Conservation (phyloP, 768 basidiomycete species). For the Leccinellum rugosiceps region DNA sequence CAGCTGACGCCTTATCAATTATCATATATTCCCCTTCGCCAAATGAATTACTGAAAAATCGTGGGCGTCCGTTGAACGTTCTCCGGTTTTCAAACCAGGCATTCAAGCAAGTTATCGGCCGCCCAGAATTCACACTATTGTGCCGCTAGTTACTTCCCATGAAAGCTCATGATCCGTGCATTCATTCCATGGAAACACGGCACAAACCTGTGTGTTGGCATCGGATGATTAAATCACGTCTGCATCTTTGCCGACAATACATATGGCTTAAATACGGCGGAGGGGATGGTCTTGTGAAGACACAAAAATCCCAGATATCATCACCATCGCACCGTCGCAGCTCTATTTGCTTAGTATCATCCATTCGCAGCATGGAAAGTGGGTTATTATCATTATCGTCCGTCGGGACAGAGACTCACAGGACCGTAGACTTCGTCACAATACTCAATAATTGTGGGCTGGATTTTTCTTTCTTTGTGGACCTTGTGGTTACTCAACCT, state of each 20-base stretch:
- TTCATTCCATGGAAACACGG: background rate
- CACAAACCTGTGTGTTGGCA: constrained; percentile 2
- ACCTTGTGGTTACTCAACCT: background rate
- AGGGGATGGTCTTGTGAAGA: background rate
- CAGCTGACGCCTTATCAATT: background rate
- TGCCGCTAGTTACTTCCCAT: background rate
- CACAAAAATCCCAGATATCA: background rate
- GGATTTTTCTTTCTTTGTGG: background rate
- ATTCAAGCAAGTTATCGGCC: constrained; percentile 15
- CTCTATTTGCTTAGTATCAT: background rate
- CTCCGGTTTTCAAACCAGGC: constrained; percentile 22
- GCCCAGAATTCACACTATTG: background rate
- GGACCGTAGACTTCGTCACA: constrained; percentile 28
- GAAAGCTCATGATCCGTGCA: constrained; percentile 1
- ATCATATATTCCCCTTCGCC: background rate
- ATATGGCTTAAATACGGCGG: constrained; percentile 25
- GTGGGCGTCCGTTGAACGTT: constrained; percentile 5
- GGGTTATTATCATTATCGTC: constrained; percentile 1
- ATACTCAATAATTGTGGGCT: constrained; percentile 47
- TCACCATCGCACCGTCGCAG: background rate
- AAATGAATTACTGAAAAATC: background rate
- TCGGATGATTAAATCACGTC: background rate
- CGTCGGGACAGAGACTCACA: constrained; percentile 9
- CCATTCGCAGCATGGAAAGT: constrained; percentile 24
- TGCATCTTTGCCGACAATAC: constrained; percentile 9